A percentile compares a stretch with the other conserved stretches of the same genome.
phyloP scores from a whole-genome alignment of 768 basidiomycete genomes.

The Phanerochaete carnosa region DNA sequence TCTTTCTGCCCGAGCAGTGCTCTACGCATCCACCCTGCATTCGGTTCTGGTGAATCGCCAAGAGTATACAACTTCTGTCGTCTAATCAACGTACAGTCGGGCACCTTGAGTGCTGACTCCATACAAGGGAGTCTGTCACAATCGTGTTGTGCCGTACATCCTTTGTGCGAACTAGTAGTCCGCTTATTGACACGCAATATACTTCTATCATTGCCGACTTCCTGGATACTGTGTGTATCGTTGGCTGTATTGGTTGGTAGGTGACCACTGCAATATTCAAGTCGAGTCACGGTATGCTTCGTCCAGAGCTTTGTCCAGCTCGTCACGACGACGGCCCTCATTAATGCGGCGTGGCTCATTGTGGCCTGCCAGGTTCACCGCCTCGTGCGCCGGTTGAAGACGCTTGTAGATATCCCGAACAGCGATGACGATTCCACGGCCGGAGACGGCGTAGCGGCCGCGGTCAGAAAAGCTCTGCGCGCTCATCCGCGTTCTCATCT shows the following conservation, averaged over 20 bases:
- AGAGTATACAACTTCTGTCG: slow-evolving; percentile 48
- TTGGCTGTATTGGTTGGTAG: too few species aligned
- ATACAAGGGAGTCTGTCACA: slow-evolving; percentile 28
- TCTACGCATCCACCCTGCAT: slow-evolving; percentile 55
- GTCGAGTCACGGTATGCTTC: background rate
- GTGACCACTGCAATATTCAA: background rate
- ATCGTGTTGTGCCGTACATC: slow-evolving; percentile 34
- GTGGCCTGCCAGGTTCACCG: background rate
- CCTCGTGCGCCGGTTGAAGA: background rate
- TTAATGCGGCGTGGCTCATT: background rate
- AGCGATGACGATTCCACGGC: background rate
- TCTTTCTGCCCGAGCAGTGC: slow-evolving; percentile 76
- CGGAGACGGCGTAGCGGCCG: background rate
- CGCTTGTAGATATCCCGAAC: background rate
- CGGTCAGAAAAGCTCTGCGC: background rate
- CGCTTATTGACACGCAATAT: too few species aligned
- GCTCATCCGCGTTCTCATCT: slow-evolving; percentile 10
- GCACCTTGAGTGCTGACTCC: slow-evolving; percentile 38
- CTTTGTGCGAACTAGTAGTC: background rate
- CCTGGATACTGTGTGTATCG: too few species aligned
- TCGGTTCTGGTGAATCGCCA: slow-evolving; percentile 82
- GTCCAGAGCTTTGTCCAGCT: slow-evolving; percentile 29
- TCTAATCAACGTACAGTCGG: slow-evolving; percentile 57
- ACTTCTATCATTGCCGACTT: background rate
- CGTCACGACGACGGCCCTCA: slow-evolving; percentile 21